Percentiles rank a stretch among this genome's conserved stretches.
phyloP scores from a whole-genome alignment of 768 basidiomycete species.

The Tricholoma bakamatsutake region DNA sequence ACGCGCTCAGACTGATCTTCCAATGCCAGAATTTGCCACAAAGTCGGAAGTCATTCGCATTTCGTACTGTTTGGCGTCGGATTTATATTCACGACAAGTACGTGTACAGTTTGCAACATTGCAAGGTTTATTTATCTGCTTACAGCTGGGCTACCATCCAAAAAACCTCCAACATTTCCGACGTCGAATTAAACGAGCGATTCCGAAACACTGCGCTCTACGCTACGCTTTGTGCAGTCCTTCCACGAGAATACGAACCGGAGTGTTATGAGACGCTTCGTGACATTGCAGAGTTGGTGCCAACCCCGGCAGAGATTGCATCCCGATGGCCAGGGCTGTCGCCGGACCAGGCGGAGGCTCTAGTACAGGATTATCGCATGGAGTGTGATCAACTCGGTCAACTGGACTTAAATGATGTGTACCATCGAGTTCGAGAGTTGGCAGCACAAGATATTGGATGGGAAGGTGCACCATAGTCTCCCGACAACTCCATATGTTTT shows the following conservation, averaged over 20 bases:
- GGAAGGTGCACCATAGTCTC: constrained; percentile 16
- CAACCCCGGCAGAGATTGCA: constrained; percentile 51
- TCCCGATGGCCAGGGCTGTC: constrained; percentile 75
- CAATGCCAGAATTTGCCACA: constrained; percentile 57
- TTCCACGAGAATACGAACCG: constrained; percentile 35
- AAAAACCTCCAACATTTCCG: constrained; percentile 69
- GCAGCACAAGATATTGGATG: constrained; percentile 44
- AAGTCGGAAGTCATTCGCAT: constrained; percentile 59
- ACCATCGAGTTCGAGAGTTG: constrained; percentile 57
- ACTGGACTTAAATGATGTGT: constrained; percentile 55
- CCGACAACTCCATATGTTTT: not conserved
- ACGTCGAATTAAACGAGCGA: constrained; percentile 68
- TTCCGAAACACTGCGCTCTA: constrained; percentile 74
- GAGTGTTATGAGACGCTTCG: constrained; percentile 51
- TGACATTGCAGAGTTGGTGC: constrained; percentile 51
- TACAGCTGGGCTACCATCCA: constrained; percentile 73
- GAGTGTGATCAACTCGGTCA: constrained; percentile 58
- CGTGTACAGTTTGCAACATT: constrained; percentile 20
- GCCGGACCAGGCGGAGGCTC: constrained; percentile 52
- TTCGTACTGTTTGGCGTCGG: constrained; percentile 79
- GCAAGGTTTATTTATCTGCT: not conserved
- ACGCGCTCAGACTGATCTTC: not conserved
- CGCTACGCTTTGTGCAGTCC: constrained; percentile 47
- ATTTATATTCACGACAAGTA: constrained; percentile 89
- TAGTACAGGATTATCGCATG: constrained; percentile 52